These are phyloP conservation scores for Annulohypoxylon nitens DNA, from an alignment of 495 filamentous ascomycete genomes.

Conservation along the genomic window DNA sequence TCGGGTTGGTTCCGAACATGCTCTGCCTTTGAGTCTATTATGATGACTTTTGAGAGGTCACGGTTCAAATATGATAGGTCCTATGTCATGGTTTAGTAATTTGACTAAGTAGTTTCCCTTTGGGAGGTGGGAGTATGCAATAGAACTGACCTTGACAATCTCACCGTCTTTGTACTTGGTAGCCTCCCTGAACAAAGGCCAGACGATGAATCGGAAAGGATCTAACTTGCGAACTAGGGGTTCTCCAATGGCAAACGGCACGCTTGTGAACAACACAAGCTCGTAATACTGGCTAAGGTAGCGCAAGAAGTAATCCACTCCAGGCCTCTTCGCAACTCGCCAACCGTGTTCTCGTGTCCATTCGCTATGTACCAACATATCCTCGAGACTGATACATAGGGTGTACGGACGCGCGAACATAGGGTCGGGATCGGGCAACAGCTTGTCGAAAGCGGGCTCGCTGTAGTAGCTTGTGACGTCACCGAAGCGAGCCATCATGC, in stretches of 20 bases:
- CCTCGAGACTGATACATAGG: slow-evolving; percentile 90
- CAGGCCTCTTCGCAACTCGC: slow-evolving; percentile 94
- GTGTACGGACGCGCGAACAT: slow-evolving; percentile 89
- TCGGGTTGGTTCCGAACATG: slow-evolving; percentile 89
- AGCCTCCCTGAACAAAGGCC: slow-evolving; percentile 93
- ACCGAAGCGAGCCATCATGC: slow-evolving; percentile 77
- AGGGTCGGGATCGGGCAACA: slow-evolving; percentile 90
- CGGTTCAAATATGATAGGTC: slow-evolving; percentile 97
- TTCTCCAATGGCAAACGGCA: slow-evolving; percentile 83
- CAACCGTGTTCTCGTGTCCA: slow-evolving; percentile 95
- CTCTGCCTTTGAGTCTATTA: slow-evolving; percentile 85
- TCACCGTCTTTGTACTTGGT: slow-evolving; percentile 95
- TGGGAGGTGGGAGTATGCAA: background rate
- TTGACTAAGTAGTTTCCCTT: slow-evolving; percentile 6
- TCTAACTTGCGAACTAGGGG: slow-evolving; percentile 93
- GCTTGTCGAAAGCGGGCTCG: slow-evolving; percentile 93
- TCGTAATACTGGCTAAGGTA: slow-evolving; percentile 98
- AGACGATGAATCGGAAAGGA: slow-evolving; percentile 95
- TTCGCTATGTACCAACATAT: slow-evolving; percentile 91
- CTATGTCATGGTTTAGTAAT: slow-evolving; percentile 57
- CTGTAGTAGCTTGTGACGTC: slow-evolving; percentile 90
- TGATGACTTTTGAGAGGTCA: slow-evolving; percentile 90
- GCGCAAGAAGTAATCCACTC: slow-evolving; percentile 95
- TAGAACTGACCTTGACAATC: slow-evolving; percentile 86
- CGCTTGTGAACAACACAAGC: slow-evolving; percentile 91